phyloP scores from a whole-genome alignment of 306 rosid genomes.

The Lotus japonicus region DNA sequence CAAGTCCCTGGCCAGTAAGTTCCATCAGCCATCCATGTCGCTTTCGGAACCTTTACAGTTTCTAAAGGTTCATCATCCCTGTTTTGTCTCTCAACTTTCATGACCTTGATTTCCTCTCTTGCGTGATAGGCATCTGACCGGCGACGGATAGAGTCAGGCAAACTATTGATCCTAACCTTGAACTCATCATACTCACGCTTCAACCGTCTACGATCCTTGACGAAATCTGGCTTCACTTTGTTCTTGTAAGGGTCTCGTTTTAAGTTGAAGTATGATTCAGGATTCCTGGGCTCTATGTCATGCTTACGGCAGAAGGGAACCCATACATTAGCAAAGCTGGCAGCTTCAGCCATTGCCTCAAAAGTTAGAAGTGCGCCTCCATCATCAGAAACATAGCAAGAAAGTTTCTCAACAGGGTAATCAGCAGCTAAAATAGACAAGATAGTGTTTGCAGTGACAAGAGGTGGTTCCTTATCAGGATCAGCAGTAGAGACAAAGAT shows the following conservation, averaged over 20 bases:
- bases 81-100: slow-evolving; percentile 79
- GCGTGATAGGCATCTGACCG: slow-evolving; percentile 93
- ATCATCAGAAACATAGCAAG: slow-evolving; percentile 95
- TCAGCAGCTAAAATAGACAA: slow-evolving; percentile 83
- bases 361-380: slow-evolving; percentile 94
- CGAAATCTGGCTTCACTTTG: slow-evolving; percentile 78
- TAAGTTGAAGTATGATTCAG: slow-evolving; percentile 76
- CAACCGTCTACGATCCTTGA: slow-evolving; percentile 77
- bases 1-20: slow-evolving; percentile 98
- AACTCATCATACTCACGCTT: slow-evolving; percentile 96
- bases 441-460: slow-evolving; percentile 89
- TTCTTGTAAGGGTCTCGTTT: slow-evolving; percentile 87
- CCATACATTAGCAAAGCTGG: slow-evolving; percentile 82
- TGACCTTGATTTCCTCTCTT: slow-evolving; percentile 82
- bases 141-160: slow-evolving; percentile 88
- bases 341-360: slow-evolving; percentile 99
- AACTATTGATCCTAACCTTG: slow-evolving; percentile 80
- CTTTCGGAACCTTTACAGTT: slow-evolving; percentile 65
- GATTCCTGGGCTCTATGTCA: slow-evolving; percentile 84
- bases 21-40: slow-evolving; percentile 99
- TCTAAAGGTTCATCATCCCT: slow-evolving; percentile 64
- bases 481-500: slow-evolving; percentile 90
- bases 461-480: slow-evolving; percentile 95
- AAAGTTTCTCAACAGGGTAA: slow-evolving; percentile 88
- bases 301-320: slow-evolving; percentile 95